phyloP scores from a whole-genome alignment of 129 eudicot species.

The Lonicera japonica region DNA sequence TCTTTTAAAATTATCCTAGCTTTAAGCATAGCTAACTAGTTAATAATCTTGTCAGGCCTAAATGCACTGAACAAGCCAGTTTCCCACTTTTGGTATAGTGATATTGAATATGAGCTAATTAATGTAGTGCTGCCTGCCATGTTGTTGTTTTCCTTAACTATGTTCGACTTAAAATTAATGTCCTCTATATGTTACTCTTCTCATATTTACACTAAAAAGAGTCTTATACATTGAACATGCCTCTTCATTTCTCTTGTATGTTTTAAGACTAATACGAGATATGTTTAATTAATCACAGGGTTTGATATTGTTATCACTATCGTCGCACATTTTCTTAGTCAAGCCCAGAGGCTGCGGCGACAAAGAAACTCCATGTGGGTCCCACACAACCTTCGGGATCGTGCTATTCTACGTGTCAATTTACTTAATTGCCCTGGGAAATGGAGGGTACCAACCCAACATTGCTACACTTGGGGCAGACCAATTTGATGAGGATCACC shows the following conservation, averaged over 20 bases:
- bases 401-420: conserved; percentile 59
- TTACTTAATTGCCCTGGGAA: conserved; percentile 75
- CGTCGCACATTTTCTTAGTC: conserved; percentile 65
- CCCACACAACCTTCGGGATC: conserved; percentile 37
- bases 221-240: neutral
- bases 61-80: too few species aligned
- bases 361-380: conserved; percentile 43
- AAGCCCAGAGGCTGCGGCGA: conserved; percentile 69
- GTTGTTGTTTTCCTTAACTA: too few species aligned
- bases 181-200: too few species aligned
- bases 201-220: neutral
- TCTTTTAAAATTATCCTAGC: too few species aligned
- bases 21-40: too few species aligned
- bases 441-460: conserved; percentile 90
- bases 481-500: conserved; percentile 78
- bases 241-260: neutral
- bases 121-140: too few species aligned
- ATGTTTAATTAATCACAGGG: conserved; percentile 48
- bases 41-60: too few species aligned
- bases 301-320: conserved; percentile 48
- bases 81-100: too few species aligned
- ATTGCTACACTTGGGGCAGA: conserved; percentile 93
- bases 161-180: too few species aligned
- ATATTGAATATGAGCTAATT: too few species aligned
- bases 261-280: neutral